Conservation (phyloP, 1,284 basidiomycete genomes). For the Irpex sp. region DNA sequence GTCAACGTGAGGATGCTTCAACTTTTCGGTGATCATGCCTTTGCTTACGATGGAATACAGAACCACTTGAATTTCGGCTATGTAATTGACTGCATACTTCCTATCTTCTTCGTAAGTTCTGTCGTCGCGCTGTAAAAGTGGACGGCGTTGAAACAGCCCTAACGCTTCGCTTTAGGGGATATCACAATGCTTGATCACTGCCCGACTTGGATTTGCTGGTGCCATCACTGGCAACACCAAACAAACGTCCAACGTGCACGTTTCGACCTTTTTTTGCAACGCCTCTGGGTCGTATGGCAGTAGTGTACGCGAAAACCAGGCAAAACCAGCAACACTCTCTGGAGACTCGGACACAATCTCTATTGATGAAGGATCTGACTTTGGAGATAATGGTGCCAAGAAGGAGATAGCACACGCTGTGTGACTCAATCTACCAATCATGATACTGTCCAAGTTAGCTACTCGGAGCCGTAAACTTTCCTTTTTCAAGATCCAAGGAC, state of each 20-base stretch:
- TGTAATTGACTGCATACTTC: constrained; percentile 19
- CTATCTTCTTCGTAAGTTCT: constrained; percentile 23
- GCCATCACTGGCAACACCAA: background rate
- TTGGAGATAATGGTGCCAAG: background rate
- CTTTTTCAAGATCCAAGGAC: no score
- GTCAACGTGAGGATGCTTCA: constrained; percentile 21
- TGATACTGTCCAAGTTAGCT: no score
- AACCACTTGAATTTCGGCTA: constrained; percentile 19
- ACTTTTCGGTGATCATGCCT: background rate
- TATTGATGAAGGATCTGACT: no score
- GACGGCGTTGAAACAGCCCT: background rate
- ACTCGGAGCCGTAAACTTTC: no score
- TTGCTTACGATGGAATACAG: background rate
- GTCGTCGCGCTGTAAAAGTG: background rate
- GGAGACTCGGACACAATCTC: no score
- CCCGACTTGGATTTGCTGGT: constrained; percentile 9
- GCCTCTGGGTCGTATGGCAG: background rate
- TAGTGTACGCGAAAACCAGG: background rate
- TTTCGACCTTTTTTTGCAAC: background rate
- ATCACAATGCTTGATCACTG: constrained; percentile 22
- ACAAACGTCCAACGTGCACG: background rate
- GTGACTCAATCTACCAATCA: background rate
- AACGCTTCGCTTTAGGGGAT: constrained; percentile 14
- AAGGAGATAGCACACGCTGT: background rate
- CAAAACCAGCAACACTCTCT: background rate